These are phyloP conservation scores for Tetrahymena elliotti DNA, from an alignment of 73 alveolate species.

Conservation along the genomic window DNA sequence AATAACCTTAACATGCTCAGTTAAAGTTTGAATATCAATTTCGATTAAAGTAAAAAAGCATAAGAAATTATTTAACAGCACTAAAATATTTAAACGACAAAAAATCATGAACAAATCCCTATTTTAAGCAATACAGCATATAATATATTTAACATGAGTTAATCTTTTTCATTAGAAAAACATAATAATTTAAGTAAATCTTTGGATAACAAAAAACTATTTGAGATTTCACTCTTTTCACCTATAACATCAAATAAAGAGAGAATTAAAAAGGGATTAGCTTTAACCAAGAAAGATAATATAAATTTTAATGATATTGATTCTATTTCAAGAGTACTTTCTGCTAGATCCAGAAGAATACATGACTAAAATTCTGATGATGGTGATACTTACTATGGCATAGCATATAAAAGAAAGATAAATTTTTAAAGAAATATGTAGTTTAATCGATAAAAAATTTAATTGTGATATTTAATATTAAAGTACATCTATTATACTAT, in stretches of 20 bases:
- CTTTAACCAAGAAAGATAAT: neutral
- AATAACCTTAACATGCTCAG: neutral
- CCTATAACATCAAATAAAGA: neutral
- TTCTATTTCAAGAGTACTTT: neutral
- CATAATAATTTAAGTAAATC: neutral
- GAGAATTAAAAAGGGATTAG: neutral
- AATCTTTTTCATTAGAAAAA: neutral
- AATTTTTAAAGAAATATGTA: neutral
- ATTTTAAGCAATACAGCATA: neutral
- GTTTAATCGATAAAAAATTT: neutral
- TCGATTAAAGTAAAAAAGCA: neutral
- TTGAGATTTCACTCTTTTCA: neutral
- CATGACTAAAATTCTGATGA: neutral
- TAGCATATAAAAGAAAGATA: neutral
- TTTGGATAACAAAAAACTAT: neutral
- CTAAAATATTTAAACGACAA: neutral
- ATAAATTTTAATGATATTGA: neutral
- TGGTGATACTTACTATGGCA: neutral
- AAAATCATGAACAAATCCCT: neutral
- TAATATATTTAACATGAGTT: neutral
- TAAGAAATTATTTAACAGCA: too few relatives aligned
- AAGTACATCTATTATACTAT: too few relatives aligned
- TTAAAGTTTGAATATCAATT: neutral
- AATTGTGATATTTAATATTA: too few relatives aligned
- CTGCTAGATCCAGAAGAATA: neutral